phyloP scores from a whole-genome alignment of 352 stramenopile species.

The Blastocystis sp. region DNA sequence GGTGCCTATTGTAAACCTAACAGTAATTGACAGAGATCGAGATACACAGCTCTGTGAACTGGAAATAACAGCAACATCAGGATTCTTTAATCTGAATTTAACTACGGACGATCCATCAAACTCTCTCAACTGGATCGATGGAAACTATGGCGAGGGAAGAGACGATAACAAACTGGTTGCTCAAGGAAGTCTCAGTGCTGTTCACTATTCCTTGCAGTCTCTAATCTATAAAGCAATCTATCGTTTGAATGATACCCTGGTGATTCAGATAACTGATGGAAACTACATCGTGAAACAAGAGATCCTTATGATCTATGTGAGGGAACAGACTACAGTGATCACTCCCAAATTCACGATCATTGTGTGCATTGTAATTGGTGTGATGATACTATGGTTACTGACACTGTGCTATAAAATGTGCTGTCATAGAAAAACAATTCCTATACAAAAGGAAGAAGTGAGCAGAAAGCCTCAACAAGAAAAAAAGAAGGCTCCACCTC shows the following conservation, averaged over 20 bases:
- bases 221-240: conserved; percentile 1
- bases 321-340: neutral
- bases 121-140: neutral
- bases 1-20: neutral
- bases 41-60: neutral
- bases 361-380: neutral
- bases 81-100: neutral
- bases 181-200: neutral
- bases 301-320: neutral
- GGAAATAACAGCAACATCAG: neutral
- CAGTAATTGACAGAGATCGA: neutral
- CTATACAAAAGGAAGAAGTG: neutral
- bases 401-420: neutral
- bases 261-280: neutral
- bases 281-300: neutral
- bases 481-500: neutral
- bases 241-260: conserved; percentile 7
- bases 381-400: neutral
- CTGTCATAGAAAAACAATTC: neutral
- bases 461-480: neutral
- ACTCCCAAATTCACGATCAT: neutral
- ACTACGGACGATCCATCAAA: neutral
- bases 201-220: neutral
- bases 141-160: conserved; percentile 22
- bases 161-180: neutral